Base-by-base conservation (phyloP, 1,139 yeast species). In the Saccharomyces hybrid region DNA sequence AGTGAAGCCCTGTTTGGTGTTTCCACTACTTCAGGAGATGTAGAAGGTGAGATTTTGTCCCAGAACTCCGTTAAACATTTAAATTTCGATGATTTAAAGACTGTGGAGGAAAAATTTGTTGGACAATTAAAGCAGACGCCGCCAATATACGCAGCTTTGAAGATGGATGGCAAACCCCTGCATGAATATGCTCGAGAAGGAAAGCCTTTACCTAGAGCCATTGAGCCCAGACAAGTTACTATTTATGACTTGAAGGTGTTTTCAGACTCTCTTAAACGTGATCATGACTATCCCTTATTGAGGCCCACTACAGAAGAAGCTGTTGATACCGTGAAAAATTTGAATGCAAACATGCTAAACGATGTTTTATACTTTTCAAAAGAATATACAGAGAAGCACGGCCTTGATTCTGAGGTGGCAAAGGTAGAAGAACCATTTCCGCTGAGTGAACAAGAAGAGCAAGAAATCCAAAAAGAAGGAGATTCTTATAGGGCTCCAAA, bases 131-230 rank as follows among this genome's bases (percentile, higher is more conserved):
- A 79, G 62, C 99, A 95, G 71, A 87, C 95, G 1, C 99, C 99
- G 11, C 99, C 99, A 0, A 86, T 93, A 14, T 93, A 83, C 69
- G 89, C 97, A 41, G 99, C 99, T 0, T 75, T 95, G 60, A 93
- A 91, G 67, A 86, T 95, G 84, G 85, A 90, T 65, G 99, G 99
- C 28, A 90, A 86, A 70, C 95, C 96, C 4, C 73, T 95, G 54
- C 91, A 93, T 68, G 97, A 91, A 63, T 95, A 95, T 68, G 99
- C 99, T 1, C 79, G 99, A 62, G 82, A 87, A 60, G 96, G 96
- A 0, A 76, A 81, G 48, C 95, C 96, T 0, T 76, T 93, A 44
- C 99, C 99, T 0, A 80, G 81, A 54, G 80, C 84, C 23, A 89
- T 95, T 55, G 84, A 88, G 64, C 79, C 87, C 1, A 78, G 99